Conservation (phyloP, 2,329 filamentous ascomycete species). For the Epichloe scottii region DNA sequence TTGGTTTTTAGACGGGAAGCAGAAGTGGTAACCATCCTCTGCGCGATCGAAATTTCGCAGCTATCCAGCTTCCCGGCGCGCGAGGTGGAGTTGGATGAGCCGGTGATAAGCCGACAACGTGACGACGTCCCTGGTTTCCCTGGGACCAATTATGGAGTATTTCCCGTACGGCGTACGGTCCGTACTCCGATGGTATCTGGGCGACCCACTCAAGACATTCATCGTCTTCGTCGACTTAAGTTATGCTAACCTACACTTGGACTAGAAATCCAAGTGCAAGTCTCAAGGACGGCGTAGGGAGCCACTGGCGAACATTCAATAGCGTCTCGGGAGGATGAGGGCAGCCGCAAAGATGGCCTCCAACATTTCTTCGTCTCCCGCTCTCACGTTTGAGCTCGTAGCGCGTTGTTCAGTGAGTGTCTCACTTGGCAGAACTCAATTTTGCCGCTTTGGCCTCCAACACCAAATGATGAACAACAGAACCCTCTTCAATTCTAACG, state of each 20-base stretch:
- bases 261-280: constrained; percentile 4
- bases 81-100: constrained; percentile 10
- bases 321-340: constrained; percentile 13
- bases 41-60: constrained; percentile 18
- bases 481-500: background rate
- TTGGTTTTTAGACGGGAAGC: constrained; percentile 2
- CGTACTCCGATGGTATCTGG: background rate
- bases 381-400: constrained; percentile 66
- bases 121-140: background rate
- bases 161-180: no score
- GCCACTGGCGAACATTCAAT: background rate
- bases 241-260: constrained; percentile 3
- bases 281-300: background rate
- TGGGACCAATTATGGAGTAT: no score
- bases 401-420: constrained; percentile 65
- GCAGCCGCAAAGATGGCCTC: constrained; percentile 33
- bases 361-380: constrained; percentile 44
- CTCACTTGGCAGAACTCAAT: background rate
- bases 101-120: constrained; percentile 15
- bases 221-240: background rate
- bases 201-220: background rate
- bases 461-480: no score
- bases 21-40: background rate
- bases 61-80: background rate
- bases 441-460: background rate